phyloP scores from a whole-genome alignment of 169 alveolate species.

The Cryptosporidium xiaoi region DNA sequence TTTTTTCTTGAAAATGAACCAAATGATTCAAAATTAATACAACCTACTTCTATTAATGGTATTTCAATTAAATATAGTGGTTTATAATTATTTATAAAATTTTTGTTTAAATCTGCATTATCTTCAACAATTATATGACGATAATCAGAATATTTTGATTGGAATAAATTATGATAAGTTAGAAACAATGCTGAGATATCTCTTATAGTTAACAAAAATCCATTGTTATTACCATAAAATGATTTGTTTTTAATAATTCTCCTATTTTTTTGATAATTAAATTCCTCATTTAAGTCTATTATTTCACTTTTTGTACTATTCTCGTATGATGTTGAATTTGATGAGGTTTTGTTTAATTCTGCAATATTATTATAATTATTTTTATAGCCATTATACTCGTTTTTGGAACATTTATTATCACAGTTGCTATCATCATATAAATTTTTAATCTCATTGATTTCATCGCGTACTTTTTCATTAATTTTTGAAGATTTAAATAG shows the following conservation, averaged over 20 bases:
- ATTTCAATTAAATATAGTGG: conserved; percentile 49
- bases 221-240: neutral
- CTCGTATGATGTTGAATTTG: too few relatives aligned
- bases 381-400: too few relatives aligned
- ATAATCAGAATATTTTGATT: neutral
- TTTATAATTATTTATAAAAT: conserved; percentile 17
- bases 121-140: neutral
- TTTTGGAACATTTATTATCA: too few relatives aligned
- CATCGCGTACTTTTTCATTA: too few relatives aligned
- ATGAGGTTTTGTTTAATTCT: too few relatives aligned
- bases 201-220: neutral
- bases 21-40: neutral
- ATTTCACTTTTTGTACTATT: too few relatives aligned
- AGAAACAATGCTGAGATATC: conserved; percentile 35
- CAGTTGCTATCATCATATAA: too few relatives aligned
- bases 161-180: conserved; percentile 17
- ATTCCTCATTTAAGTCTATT: neutral
- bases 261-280: conserved; percentile 7
- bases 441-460: too few relatives aligned
- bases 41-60: conserved; percentile 10
- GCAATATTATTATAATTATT: too few relatives aligned
- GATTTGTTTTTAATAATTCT: conserved; percentile 17
- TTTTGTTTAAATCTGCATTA: neutral
- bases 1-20: neutral
- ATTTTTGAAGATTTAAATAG: too few relatives aligned